Conservation (phyloP, 2,329 filamentous ascomycete species). For the Talaromyces sp. region DNA sequence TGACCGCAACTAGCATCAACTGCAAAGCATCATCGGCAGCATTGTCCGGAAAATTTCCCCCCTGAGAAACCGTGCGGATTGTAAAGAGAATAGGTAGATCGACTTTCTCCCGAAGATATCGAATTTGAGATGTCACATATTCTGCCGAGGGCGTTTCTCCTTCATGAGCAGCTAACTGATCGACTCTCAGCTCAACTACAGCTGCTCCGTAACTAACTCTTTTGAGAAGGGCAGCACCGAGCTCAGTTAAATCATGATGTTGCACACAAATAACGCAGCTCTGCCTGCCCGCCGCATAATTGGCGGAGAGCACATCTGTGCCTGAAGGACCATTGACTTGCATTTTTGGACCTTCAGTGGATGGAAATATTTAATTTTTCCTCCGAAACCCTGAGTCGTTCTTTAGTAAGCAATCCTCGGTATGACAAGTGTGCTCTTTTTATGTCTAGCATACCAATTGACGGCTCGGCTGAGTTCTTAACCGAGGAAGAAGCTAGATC, state of each 20-base stretch:
- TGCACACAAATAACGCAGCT: not conserved
- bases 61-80: not conserved
- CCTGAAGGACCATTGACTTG: too few relatives aligned
- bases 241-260: not conserved
- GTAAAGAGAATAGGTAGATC: not conserved
- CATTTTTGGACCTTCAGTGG: too few relatives aligned
- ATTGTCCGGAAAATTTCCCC: not conserved
- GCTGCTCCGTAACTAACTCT: not conserved
- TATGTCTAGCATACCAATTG: too few relatives aligned
- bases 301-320: not conserved
- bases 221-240: not conserved
- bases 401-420: too few relatives aligned
- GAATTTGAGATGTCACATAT: not conserved
- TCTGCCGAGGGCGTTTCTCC: not conserved
- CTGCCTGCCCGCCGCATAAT: not conserved
- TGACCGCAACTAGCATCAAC: not conserved
- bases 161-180: not conserved
- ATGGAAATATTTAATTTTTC: too few relatives aligned
- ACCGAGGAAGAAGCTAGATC: too few relatives aligned
- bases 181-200: not conserved
- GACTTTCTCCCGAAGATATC: not conserved
- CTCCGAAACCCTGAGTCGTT: too few relatives aligned
- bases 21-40: not conserved
- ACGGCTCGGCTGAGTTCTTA: too few relatives aligned
- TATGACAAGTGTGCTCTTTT: too few relatives aligned